Conservation (phyloP, 176 grass and related monocot species). For the Elaeis guineensis region DNA sequence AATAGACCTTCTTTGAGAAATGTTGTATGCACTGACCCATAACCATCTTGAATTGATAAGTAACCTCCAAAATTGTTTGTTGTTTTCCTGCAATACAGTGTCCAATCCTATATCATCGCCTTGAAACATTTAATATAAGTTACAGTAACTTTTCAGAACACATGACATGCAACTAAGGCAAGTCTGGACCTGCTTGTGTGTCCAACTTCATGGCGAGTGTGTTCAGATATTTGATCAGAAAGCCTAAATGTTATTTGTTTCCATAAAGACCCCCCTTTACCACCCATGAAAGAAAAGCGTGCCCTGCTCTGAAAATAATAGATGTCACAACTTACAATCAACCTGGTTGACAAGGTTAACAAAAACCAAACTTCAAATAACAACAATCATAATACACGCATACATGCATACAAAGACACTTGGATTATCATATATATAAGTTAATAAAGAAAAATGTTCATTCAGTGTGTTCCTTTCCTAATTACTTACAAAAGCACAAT, state of each 20-base stretch:
- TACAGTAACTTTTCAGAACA: too few species aligned
- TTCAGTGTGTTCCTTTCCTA: too few species aligned
- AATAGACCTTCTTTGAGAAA: slow-evolving; percentile 76
- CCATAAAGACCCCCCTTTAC: slow-evolving; percentile 83
- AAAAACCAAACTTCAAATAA: not conserved
- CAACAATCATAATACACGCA: too few species aligned
- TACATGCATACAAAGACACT: too few species aligned
- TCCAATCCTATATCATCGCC: not conserved
- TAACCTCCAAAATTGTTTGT: slow-evolving; percentile 55
- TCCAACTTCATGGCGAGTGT: slow-evolving; percentile 5
- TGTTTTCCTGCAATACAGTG: slow-evolving; percentile 26
- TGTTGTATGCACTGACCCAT: slow-evolving; percentile 36
- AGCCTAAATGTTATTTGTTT: slow-evolving; percentile 81
- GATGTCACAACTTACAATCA: not conserved
- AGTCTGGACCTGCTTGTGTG: not conserved
- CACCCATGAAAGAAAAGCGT: slow-evolving; percentile 98
- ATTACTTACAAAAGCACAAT: too few species aligned
- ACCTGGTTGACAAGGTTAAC: slow-evolving; percentile 6
- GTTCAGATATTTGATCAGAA: slow-evolving; percentile 44
- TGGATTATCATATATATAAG: too few species aligned
- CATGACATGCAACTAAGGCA: not conserved
- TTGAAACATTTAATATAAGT: not conserved
- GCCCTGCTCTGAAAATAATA: slow-evolving; percentile 76
- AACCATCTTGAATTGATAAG: slow-evolving; percentile 43
- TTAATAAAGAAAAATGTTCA: too few species aligned